Evolutionary conservation across 1,284 basidiomycete species (phyloP).

Genomic region (Cutaneotrichosporon mucoides): DNA sequence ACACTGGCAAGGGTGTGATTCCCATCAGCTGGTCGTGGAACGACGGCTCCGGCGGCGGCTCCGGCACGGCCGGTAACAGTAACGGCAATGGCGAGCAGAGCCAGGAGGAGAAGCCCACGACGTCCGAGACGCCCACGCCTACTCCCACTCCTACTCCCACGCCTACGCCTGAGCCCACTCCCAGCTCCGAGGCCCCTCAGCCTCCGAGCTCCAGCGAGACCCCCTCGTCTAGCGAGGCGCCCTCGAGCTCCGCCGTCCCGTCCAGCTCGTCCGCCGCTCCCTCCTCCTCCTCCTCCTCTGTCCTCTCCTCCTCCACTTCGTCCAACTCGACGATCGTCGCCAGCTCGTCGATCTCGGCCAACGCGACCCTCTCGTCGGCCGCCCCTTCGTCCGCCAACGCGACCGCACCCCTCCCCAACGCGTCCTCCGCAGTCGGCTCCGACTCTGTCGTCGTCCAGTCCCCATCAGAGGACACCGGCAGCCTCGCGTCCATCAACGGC

Average conservation of each 20-base stretch:
- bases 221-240: conserved; percentile 26
- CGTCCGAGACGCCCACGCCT: conserved; percentile 24
- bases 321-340: conserved; percentile 3
- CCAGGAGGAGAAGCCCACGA: conserved; percentile 6
- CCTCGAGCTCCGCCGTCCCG: conserved; percentile 27
- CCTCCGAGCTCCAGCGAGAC: conserved; percentile 24
- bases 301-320: background rate
- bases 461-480: conserved; percentile 16
- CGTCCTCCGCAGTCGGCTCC: background rate
- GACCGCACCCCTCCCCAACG: conserved; percentile 2
- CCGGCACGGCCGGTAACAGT: conserved; percentile 1
- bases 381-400: conserved; percentile 16
- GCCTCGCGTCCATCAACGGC: conserved; percentile 35
- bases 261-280: background rate
- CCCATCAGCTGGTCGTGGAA: conserved; percentile 59
- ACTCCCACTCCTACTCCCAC: conserved; percentile 34
- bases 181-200: conserved; percentile 7
- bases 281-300: too few species aligned
- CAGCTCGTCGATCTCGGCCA: background rate
- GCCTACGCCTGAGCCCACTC: conserved; percentile 31
- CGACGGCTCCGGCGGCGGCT: conserved; percentile 32
- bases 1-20: conserved; percentile 54
- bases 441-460: conserved; percentile 5
- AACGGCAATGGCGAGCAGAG: background rate
- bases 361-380: conserved; percentile 11